Evolutionary conservation across 2,329 filamentous ascomycete species (phyloP).

Genomic region (Stagonosporopsis vannaccii): DNA sequence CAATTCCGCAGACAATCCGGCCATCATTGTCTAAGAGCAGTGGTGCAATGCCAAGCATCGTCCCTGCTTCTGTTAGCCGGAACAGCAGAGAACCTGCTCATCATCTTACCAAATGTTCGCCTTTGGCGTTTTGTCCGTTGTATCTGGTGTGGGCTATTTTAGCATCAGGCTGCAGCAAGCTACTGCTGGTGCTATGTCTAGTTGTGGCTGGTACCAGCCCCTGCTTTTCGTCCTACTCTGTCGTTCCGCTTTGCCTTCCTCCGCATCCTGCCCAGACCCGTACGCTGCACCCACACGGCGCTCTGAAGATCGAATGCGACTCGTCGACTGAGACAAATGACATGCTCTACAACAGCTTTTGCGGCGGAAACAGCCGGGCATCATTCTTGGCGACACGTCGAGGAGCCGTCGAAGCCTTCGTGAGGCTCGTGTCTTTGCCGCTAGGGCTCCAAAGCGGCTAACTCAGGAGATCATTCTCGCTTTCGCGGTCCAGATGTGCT

Average conservation of each 20-base stretch:
- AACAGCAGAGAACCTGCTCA: not conserved
- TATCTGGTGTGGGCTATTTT: conserved; percentile 11
- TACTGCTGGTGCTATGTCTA: not conserved
- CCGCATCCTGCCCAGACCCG: not conserved
- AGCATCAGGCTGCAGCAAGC: conserved; percentile 5
- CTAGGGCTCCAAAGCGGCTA: conserved; percentile 9
- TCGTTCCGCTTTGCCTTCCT: conserved; percentile 1
- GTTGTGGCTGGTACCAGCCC: conserved; percentile 16
- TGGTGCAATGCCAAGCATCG: not conserved
- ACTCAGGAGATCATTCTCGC: conserved; percentile 17
- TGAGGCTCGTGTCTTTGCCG: conserved; percentile 19
- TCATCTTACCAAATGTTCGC: not conserved
- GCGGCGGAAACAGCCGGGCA: not conserved
- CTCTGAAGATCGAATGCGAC: not conserved
- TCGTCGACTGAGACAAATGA: conserved; percentile 4
- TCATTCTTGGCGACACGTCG: conserved; percentile 7
- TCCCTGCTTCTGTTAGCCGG: not conserved
- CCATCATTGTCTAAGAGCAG: not conserved
- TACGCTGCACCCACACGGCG: not conserved
- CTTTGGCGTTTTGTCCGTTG: conserved; percentile 7
- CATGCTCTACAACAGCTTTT: not conserved
- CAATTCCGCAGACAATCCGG: not conserved
- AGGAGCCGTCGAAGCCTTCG: conserved; percentile 4
- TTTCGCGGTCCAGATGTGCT: conserved; percentile 20
- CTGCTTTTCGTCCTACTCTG: not conserved